Evolutionary conservation across 139 green algal genomes (phyloP).

Genomic region (Gonium pectorale): DNA sequence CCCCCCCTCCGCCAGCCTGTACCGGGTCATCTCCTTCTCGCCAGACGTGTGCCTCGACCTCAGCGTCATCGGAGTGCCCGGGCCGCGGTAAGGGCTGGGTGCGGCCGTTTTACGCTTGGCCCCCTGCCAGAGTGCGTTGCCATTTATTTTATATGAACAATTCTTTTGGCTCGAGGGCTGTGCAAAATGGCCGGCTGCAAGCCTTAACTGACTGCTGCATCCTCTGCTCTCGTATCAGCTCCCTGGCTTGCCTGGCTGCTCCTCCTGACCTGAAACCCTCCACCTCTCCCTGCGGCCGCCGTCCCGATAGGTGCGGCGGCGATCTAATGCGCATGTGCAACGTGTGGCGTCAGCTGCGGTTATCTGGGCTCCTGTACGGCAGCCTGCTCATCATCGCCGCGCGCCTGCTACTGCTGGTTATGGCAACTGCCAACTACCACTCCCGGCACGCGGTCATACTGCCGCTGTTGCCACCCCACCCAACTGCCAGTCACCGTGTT

Average conservation of each 20-base stretch:
- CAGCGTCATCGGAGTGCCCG: conserved; percentile 31
- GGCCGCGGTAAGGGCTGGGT: conserved; percentile 1
- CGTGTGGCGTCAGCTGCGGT: conserved; percentile 42
- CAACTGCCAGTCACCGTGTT: not conserved
- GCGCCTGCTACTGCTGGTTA: conserved; percentile 41
- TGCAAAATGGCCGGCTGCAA: too few species aligned
- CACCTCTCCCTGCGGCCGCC: not conserved
- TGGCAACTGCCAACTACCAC: conserved; percentile 43
- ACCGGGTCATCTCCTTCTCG: conserved; percentile 41
- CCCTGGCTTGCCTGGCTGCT: too few species aligned
- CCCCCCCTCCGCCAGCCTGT: not conserved
- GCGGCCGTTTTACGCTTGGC: too few species aligned
- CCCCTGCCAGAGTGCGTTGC: too few species aligned
- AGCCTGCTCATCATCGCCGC: conserved; percentile 39
- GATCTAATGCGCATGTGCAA: conserved; percentile 42
- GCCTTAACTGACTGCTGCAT: too few species aligned
- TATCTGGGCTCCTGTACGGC: conserved; percentile 40
- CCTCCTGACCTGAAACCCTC: not conserved
- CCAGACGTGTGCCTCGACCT: conserved; percentile 39
- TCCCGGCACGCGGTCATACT: conserved; percentile 31
- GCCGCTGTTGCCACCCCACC: conserved; percentile 1
- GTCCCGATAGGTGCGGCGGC: conserved; percentile 9
- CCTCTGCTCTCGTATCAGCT: too few species aligned
- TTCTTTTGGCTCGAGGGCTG: too few species aligned
- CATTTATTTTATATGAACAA: too few species aligned